phyloP scores from a whole-genome alignment of 345 rosid genomes.

The Syzygium grande region DNA sequence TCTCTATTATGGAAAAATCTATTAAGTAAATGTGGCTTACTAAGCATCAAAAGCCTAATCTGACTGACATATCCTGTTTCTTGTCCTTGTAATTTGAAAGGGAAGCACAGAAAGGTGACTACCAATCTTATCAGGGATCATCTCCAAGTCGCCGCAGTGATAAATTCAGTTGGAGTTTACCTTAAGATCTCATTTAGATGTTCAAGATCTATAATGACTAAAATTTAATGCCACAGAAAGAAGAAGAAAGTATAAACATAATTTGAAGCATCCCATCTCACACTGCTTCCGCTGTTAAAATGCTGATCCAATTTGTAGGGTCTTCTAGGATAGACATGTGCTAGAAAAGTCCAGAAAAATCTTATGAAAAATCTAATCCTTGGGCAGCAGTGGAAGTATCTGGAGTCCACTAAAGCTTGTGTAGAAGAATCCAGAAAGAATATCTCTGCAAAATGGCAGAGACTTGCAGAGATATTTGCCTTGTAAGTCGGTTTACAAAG shows the following conservation, averaged over 20 bases:
- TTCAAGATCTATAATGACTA: not conserved
- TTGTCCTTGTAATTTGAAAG: too few relatives aligned
- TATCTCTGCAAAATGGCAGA: too few relatives aligned
- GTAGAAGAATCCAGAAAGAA: not conserved
- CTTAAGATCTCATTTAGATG: not conserved
- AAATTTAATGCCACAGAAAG: not conserved
- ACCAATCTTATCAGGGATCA: not conserved
- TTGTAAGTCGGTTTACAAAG: not conserved
- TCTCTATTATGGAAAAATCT: not conserved
- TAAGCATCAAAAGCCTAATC: not conserved
- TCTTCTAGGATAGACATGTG: not conserved
- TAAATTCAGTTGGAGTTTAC: not conserved
- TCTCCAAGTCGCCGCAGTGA: not conserved
- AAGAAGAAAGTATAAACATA: not conserved
- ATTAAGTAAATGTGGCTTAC: not conserved
- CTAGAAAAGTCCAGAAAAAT: not conserved
- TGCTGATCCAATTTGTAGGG: not conserved
- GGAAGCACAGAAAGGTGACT: not conserved
- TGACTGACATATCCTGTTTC: not conserved
- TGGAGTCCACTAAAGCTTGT: not conserved
- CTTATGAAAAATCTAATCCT: not conserved
- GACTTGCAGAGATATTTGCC: not conserved
- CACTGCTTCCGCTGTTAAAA: not conserved
- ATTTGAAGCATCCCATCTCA: not conserved
- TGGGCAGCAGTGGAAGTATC: not conserved